Evolutionary conservation across 2,329 filamentous ascomycete species (phyloP), one percentile per base, ranked within the genome.

Genomic region (Dactylonectria estremocensis): DNA sequence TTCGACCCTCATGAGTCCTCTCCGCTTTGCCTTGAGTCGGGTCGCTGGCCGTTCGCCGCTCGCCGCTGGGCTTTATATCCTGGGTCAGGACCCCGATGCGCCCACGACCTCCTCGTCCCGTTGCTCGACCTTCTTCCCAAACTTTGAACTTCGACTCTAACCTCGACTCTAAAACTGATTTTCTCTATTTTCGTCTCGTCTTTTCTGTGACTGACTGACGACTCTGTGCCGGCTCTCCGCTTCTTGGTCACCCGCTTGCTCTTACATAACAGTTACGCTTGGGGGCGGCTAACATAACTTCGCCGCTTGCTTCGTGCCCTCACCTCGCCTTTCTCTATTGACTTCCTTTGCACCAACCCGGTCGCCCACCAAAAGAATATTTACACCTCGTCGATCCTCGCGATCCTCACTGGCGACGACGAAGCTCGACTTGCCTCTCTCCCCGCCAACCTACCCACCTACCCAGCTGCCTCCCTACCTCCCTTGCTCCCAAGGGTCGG

Each of bases 401-500:
- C 18, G 20, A 52, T 37, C 13, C 22, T 58, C 24, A 28, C n/a
- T 49, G 64, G 58, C 37, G 37, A 46, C 45, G 28, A 57, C 46
- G 35, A 66, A 54, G 28, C 54, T 18, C 55, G 20, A 48, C 9
- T 53, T 45, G 35, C 53, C 40, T 56, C 45, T 37, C 54, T 61
- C 48, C 31, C 59, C 31, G n/a, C 37, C 48, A 45, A 54, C 13
- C 54, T 8, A 55, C 16, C 9, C 16, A 48, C 53, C 31, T 16
- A 49, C 33, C 33, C 59, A 52, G 57, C 52, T 40, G 49, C 52
- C 63, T 74, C 57, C 71, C 59, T 72, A 59, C 59, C 48, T 43
- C 22, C 54, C 46, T 48, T 43, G 24, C 24, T 31, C 64, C 35
- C 64, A 55, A 62, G 66, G 74, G 71, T 76, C 71, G 61, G 68